phyloP scores from a whole-genome alignment of 768 basidiomycete species.

The Gyrodon lividus region DNA sequence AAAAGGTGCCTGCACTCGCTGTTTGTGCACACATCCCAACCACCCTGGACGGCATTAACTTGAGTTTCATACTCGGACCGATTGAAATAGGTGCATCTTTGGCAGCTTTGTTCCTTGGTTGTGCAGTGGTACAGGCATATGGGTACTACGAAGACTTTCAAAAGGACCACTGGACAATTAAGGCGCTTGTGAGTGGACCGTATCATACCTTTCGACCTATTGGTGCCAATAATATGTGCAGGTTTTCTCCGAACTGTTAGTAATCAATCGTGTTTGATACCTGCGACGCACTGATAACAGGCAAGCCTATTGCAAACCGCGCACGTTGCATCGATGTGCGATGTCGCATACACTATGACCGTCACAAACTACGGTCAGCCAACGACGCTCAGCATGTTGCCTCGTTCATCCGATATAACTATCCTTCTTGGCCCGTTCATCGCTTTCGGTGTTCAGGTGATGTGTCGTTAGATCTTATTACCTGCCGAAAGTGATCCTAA shows the following conservation, averaged over 20 bases:
- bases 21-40: too few species aligned
- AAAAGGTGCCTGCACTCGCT: too few species aligned
- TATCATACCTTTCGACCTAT: neutral
- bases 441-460: neutral
- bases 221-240: neutral
- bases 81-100: neutral
- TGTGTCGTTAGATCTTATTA: neutral
- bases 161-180: neutral
- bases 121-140: constrained; percentile 1
- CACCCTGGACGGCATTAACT: neutral
- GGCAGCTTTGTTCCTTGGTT: neutral
- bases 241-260: neutral
- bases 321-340: neutral
- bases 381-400: neutral
- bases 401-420: neutral
- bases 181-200: neutral
- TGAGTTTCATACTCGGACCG: neutral
- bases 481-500: neutral
- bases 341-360: neutral
- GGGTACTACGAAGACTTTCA: constrained; percentile 2
- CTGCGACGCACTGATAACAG: neutral
- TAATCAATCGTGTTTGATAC: neutral
- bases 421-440: neutral
- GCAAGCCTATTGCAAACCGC: neutral
- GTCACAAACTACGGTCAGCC: neutral